Base-by-base conservation (phyloP, 1,284 basidiomycete species). In the Apiotrichum gamsii region DNA sequence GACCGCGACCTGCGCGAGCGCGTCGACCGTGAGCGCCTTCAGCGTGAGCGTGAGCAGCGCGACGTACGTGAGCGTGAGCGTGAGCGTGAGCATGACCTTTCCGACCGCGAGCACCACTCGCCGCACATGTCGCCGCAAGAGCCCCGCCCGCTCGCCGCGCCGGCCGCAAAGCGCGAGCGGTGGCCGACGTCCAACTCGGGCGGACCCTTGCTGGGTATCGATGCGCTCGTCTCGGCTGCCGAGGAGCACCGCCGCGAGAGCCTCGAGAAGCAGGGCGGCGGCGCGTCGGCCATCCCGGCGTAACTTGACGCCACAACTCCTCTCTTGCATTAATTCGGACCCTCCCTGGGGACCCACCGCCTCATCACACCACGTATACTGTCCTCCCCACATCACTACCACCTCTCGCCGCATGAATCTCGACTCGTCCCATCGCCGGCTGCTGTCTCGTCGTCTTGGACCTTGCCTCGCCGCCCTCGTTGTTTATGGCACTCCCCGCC, bases 151-250 rank as follows among this genome's bases (percentile, higher is more conserved):
- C 52, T 50, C 4, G 36, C 30, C 4, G 32, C 40, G 23, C 43
- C 52, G 13, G 30, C 47, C 16, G 23, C 29, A 16, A 39, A 39
- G 29, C 53, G 49, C 33, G 45, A 47, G 32, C 44, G 49, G n/a
- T 50, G 48, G 52, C n/a, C 46, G 8, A 19, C 43, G 3, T 34
- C 28, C 28, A 24, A 23, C 28, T 32, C 43, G 14, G 38, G 45
- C 14, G 45, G 49, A 10, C 48, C 43, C 10, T 53, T 59, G 29
- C 44, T 64, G 11, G 66, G 66, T 25, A 70, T 70, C 28, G 65
- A 60, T 18, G 68, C 68, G n/a, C 49, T 70, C 10, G 59, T 68
- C 20, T 58, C 53, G 23, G 68, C 65, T 3, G 68, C 68, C 5
- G 68, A 70, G 57, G 61, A 56, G 39, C 57, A 58, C 29, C 52